A percentile compares a stretch with the other conserved stretches of the same genome.
Evolutionary conservation across 176 grass and related monocot species (phyloP).

Genomic region (Aechmea fasciata): DNA sequence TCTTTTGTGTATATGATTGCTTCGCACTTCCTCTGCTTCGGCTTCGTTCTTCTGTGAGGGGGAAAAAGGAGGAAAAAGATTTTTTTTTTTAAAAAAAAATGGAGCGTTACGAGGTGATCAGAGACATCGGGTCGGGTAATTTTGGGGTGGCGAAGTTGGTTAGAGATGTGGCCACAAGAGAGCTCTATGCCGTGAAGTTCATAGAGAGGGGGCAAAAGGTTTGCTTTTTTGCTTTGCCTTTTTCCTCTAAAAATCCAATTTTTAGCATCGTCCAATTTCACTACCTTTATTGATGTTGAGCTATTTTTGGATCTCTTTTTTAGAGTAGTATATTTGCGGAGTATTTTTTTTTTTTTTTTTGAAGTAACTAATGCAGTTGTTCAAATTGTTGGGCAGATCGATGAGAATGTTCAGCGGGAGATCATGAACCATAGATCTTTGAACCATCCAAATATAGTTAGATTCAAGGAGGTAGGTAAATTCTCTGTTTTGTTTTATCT

Average conservation of each 20-base stretch:
- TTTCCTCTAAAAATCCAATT: slow-evolving; percentile 1
- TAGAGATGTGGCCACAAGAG: slow-evolving; percentile 72
- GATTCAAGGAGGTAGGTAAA: slow-evolving; percentile 76
- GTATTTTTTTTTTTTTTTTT: background rate
- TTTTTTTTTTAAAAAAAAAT: slow-evolving; percentile 20
- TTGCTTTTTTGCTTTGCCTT: background rate
- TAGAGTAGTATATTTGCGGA: background rate
- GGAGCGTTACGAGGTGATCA: slow-evolving; percentile 92
- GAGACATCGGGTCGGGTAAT: slow-evolving; percentile 87
- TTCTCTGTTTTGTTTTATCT: slow-evolving; percentile 6
- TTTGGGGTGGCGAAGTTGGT: slow-evolving; percentile 93
- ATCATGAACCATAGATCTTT: slow-evolving; percentile 97
- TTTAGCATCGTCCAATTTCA: background rate
- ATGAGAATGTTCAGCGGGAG: slow-evolving; percentile 97
- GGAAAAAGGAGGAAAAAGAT: no score
- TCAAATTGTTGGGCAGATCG: slow-evolving; percentile 47
- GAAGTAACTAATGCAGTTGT: slow-evolving; percentile 20
- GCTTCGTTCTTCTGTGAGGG: background rate
- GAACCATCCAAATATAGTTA: slow-evolving; percentile 85
- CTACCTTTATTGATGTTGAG: slow-evolving; percentile 3
- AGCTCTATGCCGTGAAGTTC: slow-evolving; percentile 79
- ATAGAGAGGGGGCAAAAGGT: slow-evolving; percentile 97
- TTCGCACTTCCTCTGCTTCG: background rate
- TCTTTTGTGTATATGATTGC: background rate
- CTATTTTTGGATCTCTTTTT: background rate